These are phyloP conservation scores for Leavenworthia alabamica DNA, from an alignment of 345 rosid species.

Conservation along the genomic window DNA sequence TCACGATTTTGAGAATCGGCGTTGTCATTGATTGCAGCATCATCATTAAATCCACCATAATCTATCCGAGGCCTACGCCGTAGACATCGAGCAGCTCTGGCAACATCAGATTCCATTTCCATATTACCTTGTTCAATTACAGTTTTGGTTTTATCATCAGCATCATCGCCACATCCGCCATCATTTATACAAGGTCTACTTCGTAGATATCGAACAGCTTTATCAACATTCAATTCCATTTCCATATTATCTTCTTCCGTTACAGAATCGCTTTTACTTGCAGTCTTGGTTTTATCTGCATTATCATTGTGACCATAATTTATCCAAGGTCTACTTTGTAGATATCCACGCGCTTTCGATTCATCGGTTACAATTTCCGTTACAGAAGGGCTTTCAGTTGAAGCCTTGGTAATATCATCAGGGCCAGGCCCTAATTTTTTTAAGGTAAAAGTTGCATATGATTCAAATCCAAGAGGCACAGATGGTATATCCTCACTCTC, in stretches of 20 bases:
- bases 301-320: too few species aligned
- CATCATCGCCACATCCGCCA: slow-evolving; percentile 27
- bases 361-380: too few species aligned
- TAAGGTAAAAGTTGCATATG: slow-evolving; percentile 65
- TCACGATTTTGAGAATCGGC: slow-evolving; percentile 41
- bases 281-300: slow-evolving; percentile 35
- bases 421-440: slow-evolving; percentile 38
- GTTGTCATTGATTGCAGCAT: slow-evolving; percentile 40
- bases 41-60: slow-evolving; percentile 37
- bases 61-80: slow-evolving; percentile 65
- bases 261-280: slow-evolving; percentile 36
- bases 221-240: slow-evolving; percentile 35
- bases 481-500: slow-evolving; percentile 81
- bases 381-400: slow-evolving; percentile 36
- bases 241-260: slow-evolving; percentile 48
- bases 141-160: slow-evolving; percentile 33
- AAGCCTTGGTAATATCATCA: slow-evolving; percentile 32
- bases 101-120: slow-evolving; percentile 38
- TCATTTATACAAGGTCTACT: slow-evolving; percentile 59
- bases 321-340: too few species aligned
- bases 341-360: too few species aligned
- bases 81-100: slow-evolving; percentile 45
- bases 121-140: slow-evolving; percentile 39
- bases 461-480: slow-evolving; percentile 95
- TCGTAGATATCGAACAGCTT: slow-evolving; percentile 46